phyloP scores from a whole-genome alignment of 106 monocot genomes.

The Apostasia ramifera region DNA sequence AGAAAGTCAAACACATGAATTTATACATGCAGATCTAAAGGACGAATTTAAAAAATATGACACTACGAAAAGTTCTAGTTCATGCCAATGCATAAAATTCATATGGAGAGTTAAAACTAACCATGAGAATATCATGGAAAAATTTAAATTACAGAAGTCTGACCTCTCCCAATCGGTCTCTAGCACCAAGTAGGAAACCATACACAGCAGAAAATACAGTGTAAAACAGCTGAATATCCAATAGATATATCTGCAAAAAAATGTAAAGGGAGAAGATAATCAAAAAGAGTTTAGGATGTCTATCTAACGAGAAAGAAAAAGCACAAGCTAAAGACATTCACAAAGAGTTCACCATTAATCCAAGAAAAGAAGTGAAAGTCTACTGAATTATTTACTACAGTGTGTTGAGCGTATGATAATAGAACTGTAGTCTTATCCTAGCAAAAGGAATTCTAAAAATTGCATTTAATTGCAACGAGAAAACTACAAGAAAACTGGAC shows the following conservation, averaged over 20 bases:
- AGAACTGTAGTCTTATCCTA: no score
- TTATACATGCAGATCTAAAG: neutral
- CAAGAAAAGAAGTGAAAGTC: no score
- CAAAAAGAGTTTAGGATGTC: neutral
- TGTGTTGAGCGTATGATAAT: no score
- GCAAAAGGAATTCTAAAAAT: no score
- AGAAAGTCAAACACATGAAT: neutral
- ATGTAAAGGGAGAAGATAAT: neutral
- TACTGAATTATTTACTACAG: no score
- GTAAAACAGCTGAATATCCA: conserved; percentile 85
- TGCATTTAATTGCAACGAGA: no score
- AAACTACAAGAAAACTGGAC: no score
- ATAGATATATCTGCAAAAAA: conserved; percentile 73
- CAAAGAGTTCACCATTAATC: no score
- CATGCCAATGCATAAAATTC: no score
- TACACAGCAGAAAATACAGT: conserved; percentile 70
- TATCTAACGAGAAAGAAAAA: no score
- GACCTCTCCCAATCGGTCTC: conserved; percentile 90
- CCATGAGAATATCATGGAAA: neutral
- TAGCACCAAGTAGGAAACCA: conserved; percentile 85
- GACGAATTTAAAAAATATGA: neutral
- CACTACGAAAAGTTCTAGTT: neutral
- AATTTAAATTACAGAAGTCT: conserved; percentile 2
- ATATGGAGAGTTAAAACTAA: no score
- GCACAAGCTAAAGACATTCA: no score